Conservation (phyloP, 2,329 filamentous ascomycete species). For the Talaromyces islandicus region DNA sequence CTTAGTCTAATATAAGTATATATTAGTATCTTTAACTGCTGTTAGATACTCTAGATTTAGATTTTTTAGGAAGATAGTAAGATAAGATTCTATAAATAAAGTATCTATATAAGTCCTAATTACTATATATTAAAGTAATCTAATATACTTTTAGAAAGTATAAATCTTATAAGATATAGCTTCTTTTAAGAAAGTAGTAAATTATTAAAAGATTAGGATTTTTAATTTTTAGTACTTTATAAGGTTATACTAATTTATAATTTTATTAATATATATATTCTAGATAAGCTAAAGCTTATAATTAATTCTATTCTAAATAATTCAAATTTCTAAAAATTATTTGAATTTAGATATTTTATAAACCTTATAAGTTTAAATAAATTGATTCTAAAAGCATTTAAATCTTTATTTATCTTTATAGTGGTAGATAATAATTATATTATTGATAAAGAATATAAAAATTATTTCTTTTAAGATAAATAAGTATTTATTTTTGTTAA, state of each 20-base stretch:
- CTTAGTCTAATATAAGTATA: background rate
- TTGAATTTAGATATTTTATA: no score
- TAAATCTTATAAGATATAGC: background rate
- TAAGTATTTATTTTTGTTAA: background rate
- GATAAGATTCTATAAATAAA: background rate
- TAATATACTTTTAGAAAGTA: background rate
- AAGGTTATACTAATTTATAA: background rate
- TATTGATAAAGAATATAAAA: background rate
- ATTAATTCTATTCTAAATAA: no score
- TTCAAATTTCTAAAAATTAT: no score
- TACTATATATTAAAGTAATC: background rate
- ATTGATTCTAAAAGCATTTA: no score
- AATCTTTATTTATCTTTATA: no score
- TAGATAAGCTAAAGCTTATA: no score
- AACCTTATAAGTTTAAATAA: no score
- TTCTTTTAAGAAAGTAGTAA: background rate
- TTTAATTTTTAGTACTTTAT: background rate
- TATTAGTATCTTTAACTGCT: background rate
- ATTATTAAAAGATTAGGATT: background rate
- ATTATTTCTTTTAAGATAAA: background rate
- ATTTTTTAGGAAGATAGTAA: background rate
- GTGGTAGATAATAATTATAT: background rate
- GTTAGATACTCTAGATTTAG: background rate
- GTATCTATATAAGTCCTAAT: background rate
- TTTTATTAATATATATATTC: no score